Evolutionary conservation across 2,329 filamentous ascomycete genomes (phyloP).

Genomic region (Calcarisporium arbuscula): DNA sequence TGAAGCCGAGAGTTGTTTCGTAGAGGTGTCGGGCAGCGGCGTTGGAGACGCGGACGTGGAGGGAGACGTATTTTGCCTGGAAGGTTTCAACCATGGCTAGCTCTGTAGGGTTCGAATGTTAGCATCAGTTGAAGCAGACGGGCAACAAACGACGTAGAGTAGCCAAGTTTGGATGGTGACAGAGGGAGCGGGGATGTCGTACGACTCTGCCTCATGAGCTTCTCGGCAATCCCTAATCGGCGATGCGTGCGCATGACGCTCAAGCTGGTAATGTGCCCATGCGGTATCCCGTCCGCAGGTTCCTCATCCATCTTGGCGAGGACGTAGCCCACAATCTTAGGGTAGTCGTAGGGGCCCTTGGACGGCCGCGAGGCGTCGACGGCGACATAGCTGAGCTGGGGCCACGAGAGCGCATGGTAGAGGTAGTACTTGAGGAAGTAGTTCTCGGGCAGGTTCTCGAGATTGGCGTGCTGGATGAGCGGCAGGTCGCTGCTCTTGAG

Average conservation of each 20-base stretch:
- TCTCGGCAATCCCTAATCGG: conserved; percentile 86
- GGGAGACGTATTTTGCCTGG: conserved; percentile 82
- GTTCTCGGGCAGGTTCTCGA: conserved; percentile 98
- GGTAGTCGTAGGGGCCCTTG: conserved; percentile 77
- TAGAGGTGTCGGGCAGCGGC: conserved; percentile 86
- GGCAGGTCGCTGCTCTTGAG: conserved; percentile 79
- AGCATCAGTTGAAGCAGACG: background rate
- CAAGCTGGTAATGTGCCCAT: conserved; percentile 93
- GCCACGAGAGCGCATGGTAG: conserved; percentile 97
- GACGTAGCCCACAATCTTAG: conserved; percentile 98
- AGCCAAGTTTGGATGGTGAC: conserved; percentile 2
- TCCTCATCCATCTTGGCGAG: conserved; percentile 99
- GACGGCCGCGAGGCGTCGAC: conserved; percentile 80
- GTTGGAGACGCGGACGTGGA: conserved; percentile 95
- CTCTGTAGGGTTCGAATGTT: conserved; percentile 44
- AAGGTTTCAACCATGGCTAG: conserved; percentile 96
- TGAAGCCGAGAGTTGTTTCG: conserved; percentile 84
- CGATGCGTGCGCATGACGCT: conserved; percentile 96
- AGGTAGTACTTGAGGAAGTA: conserved; percentile 99
- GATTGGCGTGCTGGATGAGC: conserved; percentile 94
- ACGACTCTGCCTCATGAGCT: conserved; percentile 96
- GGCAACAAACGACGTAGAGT: background rate
- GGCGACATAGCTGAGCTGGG: conserved; percentile 92
- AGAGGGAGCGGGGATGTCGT: conserved; percentile 30
- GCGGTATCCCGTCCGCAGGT: conserved; percentile 79